Evolutionary conservation across 495 filamentous ascomycete species (phyloP), one percentile per base, ranked within the genome.

Genomic region (Podospora fimiseda): DNA sequence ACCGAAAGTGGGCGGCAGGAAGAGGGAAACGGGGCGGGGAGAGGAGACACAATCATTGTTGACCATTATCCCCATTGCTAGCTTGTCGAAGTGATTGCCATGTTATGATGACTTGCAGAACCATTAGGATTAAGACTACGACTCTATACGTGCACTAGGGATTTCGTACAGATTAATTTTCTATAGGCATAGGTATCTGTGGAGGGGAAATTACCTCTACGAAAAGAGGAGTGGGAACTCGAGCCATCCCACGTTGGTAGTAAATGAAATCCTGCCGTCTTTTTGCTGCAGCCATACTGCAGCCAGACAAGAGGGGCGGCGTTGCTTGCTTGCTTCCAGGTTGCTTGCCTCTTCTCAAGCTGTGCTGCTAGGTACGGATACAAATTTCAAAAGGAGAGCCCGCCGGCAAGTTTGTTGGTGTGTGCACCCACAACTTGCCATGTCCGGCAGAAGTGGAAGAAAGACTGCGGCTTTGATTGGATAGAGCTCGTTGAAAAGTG

Each of bases 1-100:
- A 21, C 27, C 11, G 30, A 11, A 42, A 54, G 48, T 40, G 52
- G 53, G 47, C 30, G 54, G 54, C 48, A 43, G 39, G 21, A 50
- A 44, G 36, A 37, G 50, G 49, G 43, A 21, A 30, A 37, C 19
- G 13, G 45, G 39, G 52, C 27, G 56, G 48, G 27, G 40, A 18
- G 21, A 43, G 52, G 38, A 44, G 20, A 16, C n/a, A 44, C 23
- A 33, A 13, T 18, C 3, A 16, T 9, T 3, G 30, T 16, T 36
- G 33, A 40, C 19, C 27, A 33, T 33, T 11, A 33, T 33, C 5
- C 11, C 27, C 27, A 33, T 33, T 33, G 27, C 11, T 11, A 33
- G 11, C 27, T 11, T 5, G 5, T 33, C 27, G 27, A 6, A 33
- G 5, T 5, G 6, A 33, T 33, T 33, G 27, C 27, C 27, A 33